Percentiles rank a stretch among this genome's conserved stretches.
Conservation (phyloP, 2,329 filamentous ascomycete genomes). For the Calonectria hawksworthii region DNA sequence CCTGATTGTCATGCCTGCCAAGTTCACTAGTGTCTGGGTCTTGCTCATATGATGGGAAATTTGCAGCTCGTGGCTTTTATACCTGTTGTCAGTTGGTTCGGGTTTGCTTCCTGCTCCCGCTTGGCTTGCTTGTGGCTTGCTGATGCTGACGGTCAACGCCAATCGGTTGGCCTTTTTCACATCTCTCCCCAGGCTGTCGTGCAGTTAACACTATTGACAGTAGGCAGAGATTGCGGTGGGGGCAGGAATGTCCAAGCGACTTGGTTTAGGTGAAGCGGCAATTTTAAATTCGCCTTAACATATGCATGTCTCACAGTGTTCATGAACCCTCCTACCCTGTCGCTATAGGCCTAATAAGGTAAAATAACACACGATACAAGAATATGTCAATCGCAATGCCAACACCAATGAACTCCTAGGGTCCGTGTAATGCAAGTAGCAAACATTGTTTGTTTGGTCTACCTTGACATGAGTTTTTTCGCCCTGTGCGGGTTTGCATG, state of each 20-base stretch:
- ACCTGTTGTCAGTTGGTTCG: neutral
- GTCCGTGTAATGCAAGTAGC: too few relatives aligned
- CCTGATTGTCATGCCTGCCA: neutral
- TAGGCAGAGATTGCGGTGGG: neutral
- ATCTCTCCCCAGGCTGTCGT: neutral
- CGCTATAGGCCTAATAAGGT: too few relatives aligned
- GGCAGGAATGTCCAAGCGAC: neutral
- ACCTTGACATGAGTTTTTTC: neutral
- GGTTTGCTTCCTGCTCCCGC: neutral
- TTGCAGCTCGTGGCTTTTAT: neutral
- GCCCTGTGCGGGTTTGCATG: neutral
- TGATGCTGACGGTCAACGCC: neutral
- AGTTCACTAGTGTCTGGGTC: neutral
- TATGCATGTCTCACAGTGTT: neutral
- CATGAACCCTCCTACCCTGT: neutral
- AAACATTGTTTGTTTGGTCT: neutral
- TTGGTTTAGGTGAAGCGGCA: too few relatives aligned
- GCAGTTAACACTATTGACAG: neutral
- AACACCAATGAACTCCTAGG: neutral
- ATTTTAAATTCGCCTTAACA: neutral
- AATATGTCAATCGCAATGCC: neutral
- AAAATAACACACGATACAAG: neutral
- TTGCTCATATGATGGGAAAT: neutral
- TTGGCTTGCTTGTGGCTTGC: constrained; percentile 2
- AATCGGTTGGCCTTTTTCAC: neutral